These are phyloP conservation scores for Globisporangium carolinianum DNA, from an alignment of 352 stramenopile genomes.

Conservation along the genomic window DNA sequence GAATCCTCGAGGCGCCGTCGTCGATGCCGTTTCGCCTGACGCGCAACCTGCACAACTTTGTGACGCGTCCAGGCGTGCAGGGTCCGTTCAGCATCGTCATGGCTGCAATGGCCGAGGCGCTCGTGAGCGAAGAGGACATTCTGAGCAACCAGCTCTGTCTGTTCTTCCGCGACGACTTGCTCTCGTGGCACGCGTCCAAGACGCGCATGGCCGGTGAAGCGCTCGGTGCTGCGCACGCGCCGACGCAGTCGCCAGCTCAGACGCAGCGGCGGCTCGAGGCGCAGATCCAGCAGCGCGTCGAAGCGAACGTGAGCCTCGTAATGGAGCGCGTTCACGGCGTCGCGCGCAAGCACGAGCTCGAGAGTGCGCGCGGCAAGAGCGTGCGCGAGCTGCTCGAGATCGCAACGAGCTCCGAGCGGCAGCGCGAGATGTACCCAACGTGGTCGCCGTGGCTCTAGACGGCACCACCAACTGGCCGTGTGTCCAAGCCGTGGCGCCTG, in stretches of 20 bases:
- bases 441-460: slow-evolving; percentile 85
- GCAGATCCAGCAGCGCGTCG: slow-evolving; percentile 79
- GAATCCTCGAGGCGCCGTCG: slow-evolving; percentile 70
- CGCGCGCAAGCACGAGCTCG: slow-evolving; percentile 68
- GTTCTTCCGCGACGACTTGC: slow-evolving; percentile 85
- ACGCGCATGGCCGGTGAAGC: slow-evolving; percentile 37
- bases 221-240: slow-evolving; percentile 14
- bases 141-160: slow-evolving; percentile 82
- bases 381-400: slow-evolving; percentile 79
- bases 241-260: slow-evolving; percentile 15
- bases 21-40: slow-evolving; percentile 88
- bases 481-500: too few species aligned
- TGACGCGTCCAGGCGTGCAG: slow-evolving; percentile 78
- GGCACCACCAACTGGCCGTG: not conserved
- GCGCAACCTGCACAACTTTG: slow-evolving; percentile 85
- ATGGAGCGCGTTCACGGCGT: slow-evolving; percentile 74
- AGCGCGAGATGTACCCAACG: slow-evolving; percentile 84
- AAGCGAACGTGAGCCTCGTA: slow-evolving; percentile 81
- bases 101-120: slow-evolving; percentile 67
- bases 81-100: slow-evolving; percentile 84
- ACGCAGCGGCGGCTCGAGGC: slow-evolving; percentile 58
- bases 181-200: slow-evolving; percentile 86
- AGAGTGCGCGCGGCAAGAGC: slow-evolving; percentile 59
- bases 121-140: slow-evolving; percentile 80
- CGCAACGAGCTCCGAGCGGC: slow-evolving; percentile 68